Evolutionary conservation across 176 grass and related monocot species (phyloP).

Genomic region (Bromus sterilis): DNA sequence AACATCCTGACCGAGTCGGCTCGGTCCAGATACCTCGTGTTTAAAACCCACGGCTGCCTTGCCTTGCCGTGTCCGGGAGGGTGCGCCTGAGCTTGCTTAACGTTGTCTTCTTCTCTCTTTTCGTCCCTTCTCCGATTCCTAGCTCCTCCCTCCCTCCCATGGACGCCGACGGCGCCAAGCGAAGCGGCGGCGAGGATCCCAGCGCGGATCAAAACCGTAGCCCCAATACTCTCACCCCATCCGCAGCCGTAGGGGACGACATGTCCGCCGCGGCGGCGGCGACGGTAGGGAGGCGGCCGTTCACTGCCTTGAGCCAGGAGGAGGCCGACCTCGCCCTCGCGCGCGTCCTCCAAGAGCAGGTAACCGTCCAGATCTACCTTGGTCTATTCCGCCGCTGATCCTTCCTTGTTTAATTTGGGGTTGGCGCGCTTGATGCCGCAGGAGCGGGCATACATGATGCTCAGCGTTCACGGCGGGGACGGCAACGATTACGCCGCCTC

Average conservation of each 20-base stretch:
- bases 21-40: too few relatives aligned
- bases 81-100: neutral
- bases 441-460: constrained; percentile 95
- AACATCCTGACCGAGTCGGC: too few relatives aligned
- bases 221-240: neutral
- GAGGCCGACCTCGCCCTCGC: constrained; percentile 96
- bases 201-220: constrained; percentile 27
- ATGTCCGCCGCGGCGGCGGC: neutral
- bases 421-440: constrained; percentile 4
- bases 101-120: neutral
- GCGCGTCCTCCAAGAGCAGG: constrained; percentile 92
- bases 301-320: constrained; percentile 92
- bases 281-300: constrained; percentile 42
- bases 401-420: neutral
- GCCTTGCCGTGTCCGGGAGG: too few relatives aligned
- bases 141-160: constrained; percentile 6
- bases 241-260: neutral
- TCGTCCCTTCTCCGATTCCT: neutral
- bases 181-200: constrained; percentile 28
- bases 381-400: neutral
- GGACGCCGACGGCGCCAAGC: constrained; percentile 67
- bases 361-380: neutral
- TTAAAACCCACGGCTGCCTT: too few relatives aligned
- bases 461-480: constrained; percentile 39
- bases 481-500: constrained; percentile 63